Conservation (phyloP, 2,329 filamentous ascomycete species). For the Blumeria graminis region DNA sequence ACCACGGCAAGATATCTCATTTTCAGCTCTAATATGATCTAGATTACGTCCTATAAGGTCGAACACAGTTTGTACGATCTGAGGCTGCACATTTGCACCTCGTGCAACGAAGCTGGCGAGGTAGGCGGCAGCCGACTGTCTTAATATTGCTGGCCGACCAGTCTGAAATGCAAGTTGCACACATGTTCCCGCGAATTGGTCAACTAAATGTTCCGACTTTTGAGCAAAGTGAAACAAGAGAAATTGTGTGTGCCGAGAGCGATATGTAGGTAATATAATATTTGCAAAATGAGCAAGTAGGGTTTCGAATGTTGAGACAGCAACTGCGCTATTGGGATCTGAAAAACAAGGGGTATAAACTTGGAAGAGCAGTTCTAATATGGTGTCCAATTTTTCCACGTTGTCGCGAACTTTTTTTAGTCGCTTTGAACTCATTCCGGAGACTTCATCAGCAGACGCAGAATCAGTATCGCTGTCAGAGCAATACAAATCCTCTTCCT, state of each 20-base stretch:
- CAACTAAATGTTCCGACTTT: conserved; percentile 49
- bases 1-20: conserved; percentile 52
- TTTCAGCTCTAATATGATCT: conserved; percentile 44
- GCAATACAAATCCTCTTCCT: conserved; percentile 23
- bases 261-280: conserved; percentile 74
- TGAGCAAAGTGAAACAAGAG: conserved; percentile 91
- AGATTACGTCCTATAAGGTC: conserved; percentile 55
- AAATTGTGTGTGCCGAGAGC: conserved; percentile 84
- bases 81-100: conserved; percentile 54
- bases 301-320: conserved; percentile 50
- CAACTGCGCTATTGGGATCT: conserved; percentile 40
- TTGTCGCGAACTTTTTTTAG: conserved; percentile 55
- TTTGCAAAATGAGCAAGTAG: conserved; percentile 68
- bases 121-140: conserved; percentile 74
- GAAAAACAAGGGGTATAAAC: conserved; percentile 55
- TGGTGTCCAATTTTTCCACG: conserved; percentile 74
- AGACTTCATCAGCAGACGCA: conserved; percentile 45
- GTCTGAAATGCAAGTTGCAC: conserved; percentile 44
- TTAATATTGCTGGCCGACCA: conserved; percentile 40
- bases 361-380: conserved; percentile 69
- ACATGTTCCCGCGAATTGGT: conserved; percentile 60
- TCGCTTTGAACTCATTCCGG: conserved; percentile 34
- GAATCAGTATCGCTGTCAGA: conserved; percentile 45
- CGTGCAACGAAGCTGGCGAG: conserved; percentile 85
- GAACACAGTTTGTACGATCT: conserved; percentile 64